A percentile compares a stretch with the other conserved stretches of the same genome.
Conservation (phyloP, 2,329 filamentous ascomycete genomes). For the Daldinia sp. region DNA sequence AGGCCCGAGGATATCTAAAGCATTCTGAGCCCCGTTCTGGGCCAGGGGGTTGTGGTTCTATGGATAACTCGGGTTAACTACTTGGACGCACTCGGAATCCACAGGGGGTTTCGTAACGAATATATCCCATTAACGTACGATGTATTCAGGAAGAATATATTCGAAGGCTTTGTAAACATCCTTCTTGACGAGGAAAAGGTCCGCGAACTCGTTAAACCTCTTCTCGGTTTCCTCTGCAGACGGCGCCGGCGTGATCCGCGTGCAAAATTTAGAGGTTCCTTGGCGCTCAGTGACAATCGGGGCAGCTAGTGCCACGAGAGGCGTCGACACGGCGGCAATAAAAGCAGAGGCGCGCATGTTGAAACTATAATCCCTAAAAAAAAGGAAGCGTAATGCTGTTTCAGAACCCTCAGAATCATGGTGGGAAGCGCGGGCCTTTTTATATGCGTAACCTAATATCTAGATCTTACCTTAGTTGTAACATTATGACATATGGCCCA, state of each 20-base stretch:
- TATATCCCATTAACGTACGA: slow-evolving; percentile 35
- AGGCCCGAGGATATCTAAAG: slow-evolving; percentile 44
- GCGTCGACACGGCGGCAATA: slow-evolving; percentile 25
- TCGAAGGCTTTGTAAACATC: slow-evolving; percentile 46
- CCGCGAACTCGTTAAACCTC: slow-evolving; percentile 45
- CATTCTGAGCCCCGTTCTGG: slow-evolving; percentile 43
- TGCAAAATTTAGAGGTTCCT: slow-evolving; percentile 33
- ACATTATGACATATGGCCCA: slow-evolving; percentile 8
- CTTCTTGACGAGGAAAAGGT: slow-evolving; percentile 46
- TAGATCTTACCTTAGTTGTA: background rate
- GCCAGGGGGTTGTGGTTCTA: slow-evolving; percentile 47
- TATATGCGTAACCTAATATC: slow-evolving; percentile 15
- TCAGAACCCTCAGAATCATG: background rate
- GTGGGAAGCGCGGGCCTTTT: slow-evolving; percentile 4
- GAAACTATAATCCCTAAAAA: background rate
- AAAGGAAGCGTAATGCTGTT: background rate
- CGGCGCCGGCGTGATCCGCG: slow-evolving; percentile 39
- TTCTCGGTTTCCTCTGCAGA: slow-evolving; percentile 41
- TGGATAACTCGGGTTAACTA: background rate
- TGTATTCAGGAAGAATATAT: slow-evolving; percentile 46
- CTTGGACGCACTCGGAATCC: too few species aligned
- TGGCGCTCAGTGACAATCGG: slow-evolving; percentile 16
- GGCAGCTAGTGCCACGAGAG: slow-evolving; percentile 22
- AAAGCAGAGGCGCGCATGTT: slow-evolving; percentile 31
- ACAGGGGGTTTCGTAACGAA: too few species aligned